Evolutionary conservation across 176 grass and related monocot species (phyloP), one percentile per base, ranked within the genome.

Genomic region (Triticum dicoccoides): DNA sequence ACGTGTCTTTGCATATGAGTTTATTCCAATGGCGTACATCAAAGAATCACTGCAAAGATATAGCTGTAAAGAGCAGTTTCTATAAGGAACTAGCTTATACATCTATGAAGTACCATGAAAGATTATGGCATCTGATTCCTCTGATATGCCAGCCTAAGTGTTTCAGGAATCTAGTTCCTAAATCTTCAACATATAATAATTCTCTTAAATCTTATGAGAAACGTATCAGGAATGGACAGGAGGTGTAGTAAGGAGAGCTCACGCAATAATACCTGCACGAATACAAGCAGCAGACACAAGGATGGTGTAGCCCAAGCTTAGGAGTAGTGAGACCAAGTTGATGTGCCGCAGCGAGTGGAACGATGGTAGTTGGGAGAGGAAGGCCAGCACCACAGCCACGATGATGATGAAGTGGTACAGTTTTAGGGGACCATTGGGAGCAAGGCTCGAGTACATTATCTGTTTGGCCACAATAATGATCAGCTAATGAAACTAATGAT

Each of bases 321-420:
- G 86, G 39, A 98, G 25, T 25, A 98, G 84, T 0, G 96, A 98
- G n/a, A 58, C 90, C 23, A 98, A 89, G 86, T 98, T 98, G 88
- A 98, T 95, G 82, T 98, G 84, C 62, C 96, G 93, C 32, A 98
- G 79, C 4, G 96, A 98, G 77, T 98, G 93, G 78, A 98, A 98
- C 11, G 96, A 98, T 10, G 96, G 96, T 73, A 98, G 44, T 80
- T 98, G 96, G 20, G 96, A 95, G 25, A 98, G 93, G 56, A 98
- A 83, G 35, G 90, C 92, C 63, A 98, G 87, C 74, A 86, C 90
- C 58, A 94, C 87, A 9, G 93, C 87, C 42, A 94, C 96, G 83
- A 94, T 88, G 65, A 98, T 92, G 87, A 98, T 87, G 88, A 95
- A 98, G 65, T 98, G 93, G 80, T 98, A 96, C 45, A 98, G 79